Evolutionary conservation across 352 stramenopile species (phyloP).

Genomic region (Saprolegnia parasitica): DNA sequence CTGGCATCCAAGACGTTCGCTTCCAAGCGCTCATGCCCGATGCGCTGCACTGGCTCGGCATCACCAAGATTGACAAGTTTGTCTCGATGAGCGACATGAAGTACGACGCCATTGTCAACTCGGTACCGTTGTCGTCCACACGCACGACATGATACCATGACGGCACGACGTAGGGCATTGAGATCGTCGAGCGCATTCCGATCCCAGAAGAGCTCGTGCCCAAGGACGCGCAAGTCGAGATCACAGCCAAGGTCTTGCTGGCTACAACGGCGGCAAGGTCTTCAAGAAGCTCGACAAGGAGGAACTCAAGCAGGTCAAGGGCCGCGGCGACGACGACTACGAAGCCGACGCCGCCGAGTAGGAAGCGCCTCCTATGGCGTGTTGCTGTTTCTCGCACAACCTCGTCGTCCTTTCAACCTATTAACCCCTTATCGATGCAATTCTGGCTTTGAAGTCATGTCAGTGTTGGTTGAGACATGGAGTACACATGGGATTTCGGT

Average conservation of each 20-base stretch:
- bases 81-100: constrained; percentile 99
- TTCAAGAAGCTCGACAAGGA: constrained; percentile 91
- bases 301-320: constrained; percentile 91
- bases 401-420: no score
- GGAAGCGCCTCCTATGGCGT: neutral
- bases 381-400: constrained; percentile 4
- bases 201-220: constrained; percentile 98
- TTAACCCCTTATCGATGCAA: no score
- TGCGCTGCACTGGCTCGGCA: constrained; percentile 98
- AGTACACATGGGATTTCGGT: constrained; percentile 5
- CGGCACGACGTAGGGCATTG: constrained; percentile 78
- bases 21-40: constrained; percentile 99
- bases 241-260: constrained; percentile 96
- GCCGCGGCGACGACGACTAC: constrained; percentile 73
- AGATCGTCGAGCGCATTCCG: constrained; percentile 97
- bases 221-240: constrained; percentile 97
- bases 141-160: neutral
- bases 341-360: constrained; percentile 25
- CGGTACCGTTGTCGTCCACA: constrained; percentile 43
- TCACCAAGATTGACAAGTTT: constrained; percentile 91
- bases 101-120: constrained; percentile 98
- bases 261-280: constrained; percentile 83
- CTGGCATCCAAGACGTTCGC: constrained; percentile 95
- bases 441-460: neutral
- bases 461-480: neutral